Evolutionary conservation across 805 yeast genomes (phyloP).

Genomic region (Helenozyma rhizophorensis): DNA sequence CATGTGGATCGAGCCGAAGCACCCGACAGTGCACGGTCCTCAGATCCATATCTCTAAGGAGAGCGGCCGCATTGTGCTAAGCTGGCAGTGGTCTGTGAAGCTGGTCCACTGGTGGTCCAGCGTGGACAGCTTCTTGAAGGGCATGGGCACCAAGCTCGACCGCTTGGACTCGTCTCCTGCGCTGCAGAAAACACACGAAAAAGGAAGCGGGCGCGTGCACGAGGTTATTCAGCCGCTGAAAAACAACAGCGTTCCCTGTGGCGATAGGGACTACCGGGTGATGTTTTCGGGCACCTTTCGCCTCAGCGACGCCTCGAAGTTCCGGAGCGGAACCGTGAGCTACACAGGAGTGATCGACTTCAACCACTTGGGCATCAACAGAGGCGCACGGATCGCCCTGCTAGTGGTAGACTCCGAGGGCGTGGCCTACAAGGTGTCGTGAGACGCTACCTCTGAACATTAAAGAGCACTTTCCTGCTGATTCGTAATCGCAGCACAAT

Average conservation of each 20-base stretch:
- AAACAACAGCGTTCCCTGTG: conserved; percentile 3
- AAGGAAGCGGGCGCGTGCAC: conserved; percentile 23
- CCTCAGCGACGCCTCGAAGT: conserved; percentile 17
- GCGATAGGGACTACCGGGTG: conserved; percentile 20
- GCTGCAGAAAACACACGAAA: conserved; percentile 21
- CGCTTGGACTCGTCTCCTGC: conserved; percentile 20
- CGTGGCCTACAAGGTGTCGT: not conserved
- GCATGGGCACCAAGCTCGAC: conserved; percentile 23
- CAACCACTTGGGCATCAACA: conserved; percentile 26
- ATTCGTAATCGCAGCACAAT: no score
- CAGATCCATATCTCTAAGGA: conserved; percentile 14
- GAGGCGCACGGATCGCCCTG: conserved; percentile 25
- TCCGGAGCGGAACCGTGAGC: conserved; percentile 14
- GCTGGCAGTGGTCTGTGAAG: conserved; percentile 24
- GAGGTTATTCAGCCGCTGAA: conserved; percentile 16
- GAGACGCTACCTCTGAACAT: no score
- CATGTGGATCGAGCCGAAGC: conserved; percentile 29
- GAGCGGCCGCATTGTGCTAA: conserved; percentile 4
- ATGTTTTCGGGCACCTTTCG: conserved; percentile 22
- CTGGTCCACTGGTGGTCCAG: conserved; percentile 20
- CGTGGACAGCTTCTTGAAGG: conserved; percentile 17
- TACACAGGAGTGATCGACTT: conserved; percentile 29
- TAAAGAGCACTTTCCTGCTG: no score
- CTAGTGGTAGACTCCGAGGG: not conserved
- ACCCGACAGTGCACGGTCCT: conserved; percentile 29